Evolutionary conservation across 2,329 filamentous ascomycete species (phyloP).

Genomic region (Aspergillus sclerotialis): DNA sequence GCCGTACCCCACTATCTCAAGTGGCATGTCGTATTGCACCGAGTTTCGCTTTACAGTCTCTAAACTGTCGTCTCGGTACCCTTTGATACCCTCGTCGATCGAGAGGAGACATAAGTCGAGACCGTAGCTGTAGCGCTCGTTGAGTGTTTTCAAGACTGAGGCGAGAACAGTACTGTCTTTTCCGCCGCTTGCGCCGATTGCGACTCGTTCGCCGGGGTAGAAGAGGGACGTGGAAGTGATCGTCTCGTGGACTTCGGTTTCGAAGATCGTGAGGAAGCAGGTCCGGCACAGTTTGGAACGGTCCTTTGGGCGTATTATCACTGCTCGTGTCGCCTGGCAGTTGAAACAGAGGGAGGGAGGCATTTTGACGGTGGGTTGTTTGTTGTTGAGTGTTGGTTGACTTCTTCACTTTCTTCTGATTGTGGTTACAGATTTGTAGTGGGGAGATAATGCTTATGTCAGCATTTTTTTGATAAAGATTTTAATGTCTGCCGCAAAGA

Average conservation of each 20-base stretch:
- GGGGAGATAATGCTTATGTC: too few relatives aligned
- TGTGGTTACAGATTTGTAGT: background rate
- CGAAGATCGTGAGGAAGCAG: slow-evolving; percentile 84
- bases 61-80: slow-evolving; percentile 90
- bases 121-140: slow-evolving; percentile 80
- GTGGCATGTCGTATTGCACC: slow-evolving; percentile 78
- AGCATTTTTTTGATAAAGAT: slow-evolving; percentile 8
- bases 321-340: slow-evolving; percentile 69
- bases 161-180: slow-evolving; percentile 97
- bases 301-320: slow-evolving; percentile 92
- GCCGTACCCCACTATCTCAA: slow-evolving; percentile 88
- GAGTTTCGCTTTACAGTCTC: slow-evolving; percentile 96
- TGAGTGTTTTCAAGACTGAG: slow-evolving; percentile 88
- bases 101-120: slow-evolving; percentile 80
- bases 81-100: slow-evolving; percentile 95
- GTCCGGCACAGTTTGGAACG: slow-evolving; percentile 84
- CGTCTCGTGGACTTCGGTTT: slow-evolving; percentile 89
- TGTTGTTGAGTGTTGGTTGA: too few relatives aligned
- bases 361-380: slow-evolving; percentile 48
- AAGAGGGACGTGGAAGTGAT: slow-evolving; percentile 80
- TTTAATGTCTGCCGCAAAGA: slow-evolving; percentile 9
- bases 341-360: slow-evolving; percentile 67
- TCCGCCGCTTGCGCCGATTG: slow-evolving; percentile 92
- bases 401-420: too few relatives aligned
- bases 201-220: slow-evolving; percentile 72